A percentile compares a stretch with the other conserved stretches of the same genome.
Conservation (phyloP, 108 stramenopile genomes). For the Cyclotella baltica region DNA sequence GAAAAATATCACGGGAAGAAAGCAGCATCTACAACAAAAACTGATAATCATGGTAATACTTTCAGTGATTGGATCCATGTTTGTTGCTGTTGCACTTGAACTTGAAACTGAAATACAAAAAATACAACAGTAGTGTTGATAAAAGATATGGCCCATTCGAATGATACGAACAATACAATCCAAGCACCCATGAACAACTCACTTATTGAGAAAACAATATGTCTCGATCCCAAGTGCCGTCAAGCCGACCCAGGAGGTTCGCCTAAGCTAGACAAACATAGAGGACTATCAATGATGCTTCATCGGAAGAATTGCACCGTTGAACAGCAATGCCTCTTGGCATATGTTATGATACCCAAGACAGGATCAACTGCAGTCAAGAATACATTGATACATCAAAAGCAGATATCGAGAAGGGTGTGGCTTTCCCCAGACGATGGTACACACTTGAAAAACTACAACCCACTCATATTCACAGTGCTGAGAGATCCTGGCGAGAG, state of each 20-base stretch:
- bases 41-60: too few species aligned
- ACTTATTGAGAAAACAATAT: too few species aligned
- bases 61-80: too few species aligned
- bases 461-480: constrained; percentile 2
- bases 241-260: neutral
- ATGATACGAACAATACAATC: too few species aligned
- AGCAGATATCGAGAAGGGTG: neutral
- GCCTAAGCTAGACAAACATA: neutral
- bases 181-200: too few species aligned
- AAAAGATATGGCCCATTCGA: too few species aligned
- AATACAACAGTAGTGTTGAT: too few species aligned
- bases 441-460: neutral
- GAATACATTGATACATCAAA: neutral
- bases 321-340: neutral
- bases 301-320: neutral
- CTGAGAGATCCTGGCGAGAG: neutral
- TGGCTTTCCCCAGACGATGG: neutral
- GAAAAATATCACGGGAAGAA: too few species aligned
- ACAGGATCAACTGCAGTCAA: constrained; percentile 1
- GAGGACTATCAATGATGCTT: neutral
- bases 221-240: neutral
- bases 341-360: constrained; percentile 6
- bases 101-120: too few species aligned
- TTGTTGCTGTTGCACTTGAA: too few species aligned
- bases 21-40: too few species aligned